A percentile compares a stretch with the other conserved stretches of the same genome.
phyloP scores from a whole-genome alignment of 805 yeast genomes.

The Scheffersomyces amazonensis region DNA sequence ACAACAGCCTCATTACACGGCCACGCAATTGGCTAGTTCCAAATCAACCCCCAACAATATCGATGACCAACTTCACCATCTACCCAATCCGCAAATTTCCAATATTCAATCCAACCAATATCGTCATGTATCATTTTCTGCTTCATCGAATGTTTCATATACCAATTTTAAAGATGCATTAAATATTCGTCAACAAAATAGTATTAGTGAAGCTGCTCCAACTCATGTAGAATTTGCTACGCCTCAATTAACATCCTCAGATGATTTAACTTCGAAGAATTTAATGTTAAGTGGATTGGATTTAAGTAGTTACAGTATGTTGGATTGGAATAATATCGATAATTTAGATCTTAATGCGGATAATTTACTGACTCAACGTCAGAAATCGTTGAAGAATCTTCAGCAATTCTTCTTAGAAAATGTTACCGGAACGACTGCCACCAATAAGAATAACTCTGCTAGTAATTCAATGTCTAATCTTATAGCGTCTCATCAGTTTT shows the following conservation, averaged over 20 bases:
- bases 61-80: background rate
- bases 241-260: slow-evolving; percentile 52
- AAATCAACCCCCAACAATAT: background rate
- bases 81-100: background rate
- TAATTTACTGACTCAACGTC: slow-evolving; percentile 6
- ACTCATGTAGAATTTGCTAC: slow-evolving; percentile 78
- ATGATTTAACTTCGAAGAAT: slow-evolving; percentile 18
- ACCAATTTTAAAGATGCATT: slow-evolving; percentile 47
- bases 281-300: slow-evolving; percentile 34
- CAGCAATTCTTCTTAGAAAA: slow-evolving; percentile 16
- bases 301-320: slow-evolving; percentile 17
- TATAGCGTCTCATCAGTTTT: slow-evolving; percentile 24
- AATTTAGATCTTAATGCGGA: slow-evolving; percentile 21
- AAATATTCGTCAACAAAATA: slow-evolving; percentile 27
- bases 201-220: slow-evolving; percentile 42
- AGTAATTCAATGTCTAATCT: slow-evolving; percentile 4
- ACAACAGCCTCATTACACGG: slow-evolving; percentile 1
- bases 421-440: slow-evolving; percentile 1
- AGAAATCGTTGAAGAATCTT: slow-evolving; percentile 10
- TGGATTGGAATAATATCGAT: slow-evolving; percentile 25
- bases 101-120: slow-evolving; percentile 7
- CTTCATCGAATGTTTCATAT: slow-evolving; percentile 60
- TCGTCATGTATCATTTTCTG: slow-evolving; percentile 62
- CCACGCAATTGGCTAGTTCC: background rate
- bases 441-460: background rate